Evolutionary conservation across 768 basidiomycete species (phyloP).

Genomic region (Suillus spraguei): DNA sequence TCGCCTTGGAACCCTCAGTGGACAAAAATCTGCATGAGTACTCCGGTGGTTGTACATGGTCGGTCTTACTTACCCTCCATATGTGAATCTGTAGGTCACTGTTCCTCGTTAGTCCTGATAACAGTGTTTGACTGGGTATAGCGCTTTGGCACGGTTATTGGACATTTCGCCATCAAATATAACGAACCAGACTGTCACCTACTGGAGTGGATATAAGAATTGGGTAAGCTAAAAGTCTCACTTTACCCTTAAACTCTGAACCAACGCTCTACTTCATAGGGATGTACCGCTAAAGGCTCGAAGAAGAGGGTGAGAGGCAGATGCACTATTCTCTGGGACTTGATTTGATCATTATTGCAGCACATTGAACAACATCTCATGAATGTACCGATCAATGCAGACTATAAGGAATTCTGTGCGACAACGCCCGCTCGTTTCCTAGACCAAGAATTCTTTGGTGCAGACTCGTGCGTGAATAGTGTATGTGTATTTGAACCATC

Average conservation of each 20-base stretch:
- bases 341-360: slow-evolving; percentile 18
- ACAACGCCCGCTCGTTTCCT: slow-evolving; percentile 33
- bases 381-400: slow-evolving; percentile 24
- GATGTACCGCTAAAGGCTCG: slow-evolving; percentile 27
- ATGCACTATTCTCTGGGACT: background rate
- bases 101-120: background rate
- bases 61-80: slow-evolving; percentile 14
- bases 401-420: slow-evolving; percentile 37
- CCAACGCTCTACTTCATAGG: slow-evolving; percentile 17
- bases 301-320: slow-evolving; percentile 19
- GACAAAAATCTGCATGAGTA: slow-evolving; percentile 24
- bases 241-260: background rate
- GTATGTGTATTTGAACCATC: background rate
- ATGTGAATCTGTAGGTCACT: slow-evolving; percentile 27
- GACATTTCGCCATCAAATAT: slow-evolving; percentile 29
- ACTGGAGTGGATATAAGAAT: slow-evolving; percentile 27
- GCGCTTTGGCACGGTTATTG: slow-evolving; percentile 24
- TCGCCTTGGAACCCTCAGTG: slow-evolving; percentile 26
- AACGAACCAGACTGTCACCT: slow-evolving; percentile 29
- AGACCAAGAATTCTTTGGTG: slow-evolving; percentile 23
- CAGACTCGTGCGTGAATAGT: slow-evolving; percentile 9
- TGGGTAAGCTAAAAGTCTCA: slow-evolving; percentile 18
- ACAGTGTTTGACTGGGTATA: slow-evolving; percentile 1
- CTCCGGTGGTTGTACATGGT: slow-evolving; percentile 25
- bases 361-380: slow-evolving; percentile 28